Evolutionary conservation across 257 asterid genomes (phyloP), one percentile per base, ranked within the genome.

Genomic region (Striga asiatica): DNA sequence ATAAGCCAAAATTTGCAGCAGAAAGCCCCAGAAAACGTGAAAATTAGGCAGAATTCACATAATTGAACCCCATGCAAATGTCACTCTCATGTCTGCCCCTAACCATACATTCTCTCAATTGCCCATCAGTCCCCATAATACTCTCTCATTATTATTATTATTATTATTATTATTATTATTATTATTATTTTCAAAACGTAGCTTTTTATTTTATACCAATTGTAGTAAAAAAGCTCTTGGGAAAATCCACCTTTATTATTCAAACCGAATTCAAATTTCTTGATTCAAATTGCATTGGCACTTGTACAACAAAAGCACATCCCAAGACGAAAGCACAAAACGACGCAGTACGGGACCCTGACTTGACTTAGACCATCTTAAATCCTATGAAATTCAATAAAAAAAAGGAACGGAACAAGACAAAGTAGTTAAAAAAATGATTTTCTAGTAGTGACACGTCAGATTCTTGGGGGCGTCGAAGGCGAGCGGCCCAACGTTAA

Each of bases 401-500:
- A n/a, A 32, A 8, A 48, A 12, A 50, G 0, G 5, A 3, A 32
- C 28, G 42, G 3, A 42, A n/a, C 5, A 16, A 2, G 18, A 17
- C 46, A 21, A 60, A 16, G 22, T 12, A 39, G 4, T 6, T 22
- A 13, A 11, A 37, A 37, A 27, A 27, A 27, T 2, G 7, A 27
- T 7, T 25, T 31, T 10, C 66, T 71, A 67, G 39, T 65, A 62
- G 57, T 14, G 80, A 23, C 94, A 80, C 3, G 81, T 76, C 42
- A 64, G 1, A 11, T 70, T 72, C 83, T 74, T 82, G 2, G 18
- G 37, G 0, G 93, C 73, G 1, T 80, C 85, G 50, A 64, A 85
- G n/a, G 91, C 94, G 25, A 85, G 78, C 22, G 95, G 95, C 0
- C 84, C 94, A 0, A 85, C 94, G 3, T 70, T 64, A 68, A 68